Evolutionary conservation across 192 early-diverging fungal genomes (phyloP), one percentile per base, ranked within the genome.

Genomic region (Paraglomus brasilianum): DNA sequence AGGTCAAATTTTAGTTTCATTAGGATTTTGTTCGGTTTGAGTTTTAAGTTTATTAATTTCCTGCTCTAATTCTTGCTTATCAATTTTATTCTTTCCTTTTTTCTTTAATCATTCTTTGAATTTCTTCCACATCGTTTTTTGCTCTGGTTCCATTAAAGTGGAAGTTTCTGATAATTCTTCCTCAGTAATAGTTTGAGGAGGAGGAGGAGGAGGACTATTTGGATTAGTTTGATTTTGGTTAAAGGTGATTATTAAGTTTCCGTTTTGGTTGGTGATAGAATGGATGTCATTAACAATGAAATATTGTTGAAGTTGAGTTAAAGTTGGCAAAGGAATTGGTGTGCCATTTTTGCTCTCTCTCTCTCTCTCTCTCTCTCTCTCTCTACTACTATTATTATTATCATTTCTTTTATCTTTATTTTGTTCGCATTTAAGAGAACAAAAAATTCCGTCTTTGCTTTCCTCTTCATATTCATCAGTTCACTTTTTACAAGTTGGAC

Each of bases 311-410:
- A n/a, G 19, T 9, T 53, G 9, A 22, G 52, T 17, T 53, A 21
- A 53, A 21, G 11, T 9, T 14, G 52, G 8, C 22, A 21, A 53
- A 21, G 11, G 11, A 21, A 53, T 53, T 53, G 19, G 14, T 53
- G 11, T 53, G n/a, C 52, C 14, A 53, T 19, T 53, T 53, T 53
- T 53, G 52, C 52, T 53, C 52, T 53, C 52, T 53, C 52, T 53
- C 52, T 53, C 52, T 53, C 52, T 53, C 52, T 53, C 52, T 53
- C 52, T 53, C 52, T 53, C 52, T 53, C 52, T 53, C 11, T 53
- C 9, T 53, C 19, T 53, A 8, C 22, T 22, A 19, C 19, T 53
- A 6, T 21, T 17, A 19, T 17, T 53, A 14, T 17, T 53, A 53
- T 53, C 22, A 53, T 53, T 21, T 53, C 19, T 53, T n/a, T 53